Base-by-base conservation (phyloP, 2,329 filamentous ascomycete genomes). In the Alternaria angustiovoidea region DNA sequence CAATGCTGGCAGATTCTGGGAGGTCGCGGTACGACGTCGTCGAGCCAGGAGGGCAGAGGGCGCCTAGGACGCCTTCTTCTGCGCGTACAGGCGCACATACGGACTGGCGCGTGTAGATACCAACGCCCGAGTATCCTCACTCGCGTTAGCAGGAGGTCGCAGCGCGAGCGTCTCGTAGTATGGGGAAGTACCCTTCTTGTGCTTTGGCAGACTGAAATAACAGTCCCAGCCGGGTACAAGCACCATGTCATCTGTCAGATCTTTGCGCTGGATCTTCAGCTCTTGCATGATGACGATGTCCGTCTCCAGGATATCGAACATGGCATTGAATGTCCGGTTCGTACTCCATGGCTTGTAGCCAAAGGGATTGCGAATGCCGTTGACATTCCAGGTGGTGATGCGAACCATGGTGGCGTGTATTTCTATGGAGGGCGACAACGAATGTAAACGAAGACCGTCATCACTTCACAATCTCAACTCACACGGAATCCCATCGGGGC, bases 241-340 rank as follows among this genome's bases (percentile, higher is more conserved):
- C 9, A 98, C 94, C 93, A 98, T 98, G 70, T 98, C 95, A 84
- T 98, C 95, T 41, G 85, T 86, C 1, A 99, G 83, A 69, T 97
- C 94, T 75, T 97, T 97, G 58, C 91, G 87, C 75, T 98, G 95
- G 41, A 98, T 97, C 80, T 98, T 99, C 43, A 93, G 89, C 79
- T 98, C 95, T 78, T 99, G 95, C 83, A 98, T 93, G 59, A 97
- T 86, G 18, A 98, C 88, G 65, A 99, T 95, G 77, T 99, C 95
- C 54, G 94, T 89, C 76, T 95, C 91, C 7, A 99, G 86, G 43
- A 91, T 91, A 68, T 97, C 92, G 79, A 99, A 98, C 95, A 98
- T 98, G 66, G 90, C 86, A 46, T 77, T 75, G 71, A 83, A 84
- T 14, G 81, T 79, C 59, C 81, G 76, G 24, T 75, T 77, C 44